phyloP scores from a whole-genome alignment of 805 yeast genomes.

The Cyberlindnera japonica region DNA sequence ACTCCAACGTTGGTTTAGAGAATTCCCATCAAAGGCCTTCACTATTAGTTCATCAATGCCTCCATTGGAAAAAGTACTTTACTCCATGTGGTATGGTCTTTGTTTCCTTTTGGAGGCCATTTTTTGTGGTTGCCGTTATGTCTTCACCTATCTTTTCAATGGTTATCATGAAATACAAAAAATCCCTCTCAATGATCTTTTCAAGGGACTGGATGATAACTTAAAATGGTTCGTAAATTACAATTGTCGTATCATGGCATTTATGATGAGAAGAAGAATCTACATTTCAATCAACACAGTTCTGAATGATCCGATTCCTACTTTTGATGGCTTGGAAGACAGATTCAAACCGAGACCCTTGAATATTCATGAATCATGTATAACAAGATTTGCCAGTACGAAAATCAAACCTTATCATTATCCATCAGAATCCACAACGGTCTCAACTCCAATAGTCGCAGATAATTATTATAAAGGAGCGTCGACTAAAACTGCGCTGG shows the following conservation, averaged over 20 bases:
- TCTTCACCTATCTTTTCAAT: conserved; percentile 22
- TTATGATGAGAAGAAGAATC: conserved; percentile 18
- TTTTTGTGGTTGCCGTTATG: conserved; percentile 18
- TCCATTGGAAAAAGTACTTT: conserved; percentile 15
- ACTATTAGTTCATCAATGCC: conserved; percentile 14
- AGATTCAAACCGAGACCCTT: conserved; percentile 20
- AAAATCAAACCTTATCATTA: conserved; percentile 18
- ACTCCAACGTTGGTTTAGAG: conserved; percentile 17
- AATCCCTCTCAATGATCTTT: conserved; percentile 12
- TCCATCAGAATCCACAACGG: conserved; percentile 17
- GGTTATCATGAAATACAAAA: conserved; percentile 19
- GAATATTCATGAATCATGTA: conserved; percentile 21
- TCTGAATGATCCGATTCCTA: conserved; percentile 22
- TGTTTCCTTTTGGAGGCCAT: conserved; percentile 17
- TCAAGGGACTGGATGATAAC: conserved; percentile 8
- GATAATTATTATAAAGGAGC: conserved; percentile 10
- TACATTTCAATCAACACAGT: conserved; percentile 19
- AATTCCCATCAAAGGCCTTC: conserved; percentile 18
- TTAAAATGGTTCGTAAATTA: conserved; percentile 17
- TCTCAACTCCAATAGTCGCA: neutral
- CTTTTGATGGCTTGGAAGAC: conserved; percentile 9
- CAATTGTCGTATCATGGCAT: conserved; percentile 21
- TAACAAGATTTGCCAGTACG: conserved; percentile 16
- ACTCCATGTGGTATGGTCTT: conserved; percentile 20
- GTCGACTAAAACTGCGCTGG: neutral